These are phyloP conservation scores for Phalaenopsis equestris DNA, from an alignment of 106 monocot genomes.

Conservation along the genomic window DNA sequence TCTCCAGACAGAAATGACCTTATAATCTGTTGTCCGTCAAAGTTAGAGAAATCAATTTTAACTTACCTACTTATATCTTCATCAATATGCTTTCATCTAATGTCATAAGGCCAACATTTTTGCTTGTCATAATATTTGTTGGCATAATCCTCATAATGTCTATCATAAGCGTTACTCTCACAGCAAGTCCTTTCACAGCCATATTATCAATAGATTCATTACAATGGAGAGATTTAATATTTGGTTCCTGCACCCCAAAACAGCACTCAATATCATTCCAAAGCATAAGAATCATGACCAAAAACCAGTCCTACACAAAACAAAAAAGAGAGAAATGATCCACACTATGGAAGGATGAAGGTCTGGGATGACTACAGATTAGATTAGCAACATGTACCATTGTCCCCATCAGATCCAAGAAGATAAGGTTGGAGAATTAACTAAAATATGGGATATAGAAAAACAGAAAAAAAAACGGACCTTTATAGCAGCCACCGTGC, in stretches of 20 bases:
- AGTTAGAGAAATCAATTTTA: too few species aligned
- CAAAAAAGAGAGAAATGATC: not conserved
- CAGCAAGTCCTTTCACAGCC: too few species aligned
- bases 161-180: too few species aligned
- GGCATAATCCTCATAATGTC: too few species aligned
- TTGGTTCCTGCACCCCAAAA: too few species aligned
- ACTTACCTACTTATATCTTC: too few species aligned
- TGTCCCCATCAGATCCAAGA: not conserved
- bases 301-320: not conserved
- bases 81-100: too few species aligned
- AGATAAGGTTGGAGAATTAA: not conserved
- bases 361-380: not conserved
- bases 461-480: conserved; percentile 15
- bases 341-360: not conserved
- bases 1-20: too few species aligned
- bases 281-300: not conserved
- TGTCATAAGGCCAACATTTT: too few species aligned
- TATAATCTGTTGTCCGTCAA: too few species aligned
- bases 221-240: not conserved
- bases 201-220: not conserved
- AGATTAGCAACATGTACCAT: not conserved
- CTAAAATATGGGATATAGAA: not conserved
- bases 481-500: conserved; percentile 55
- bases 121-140: too few species aligned
- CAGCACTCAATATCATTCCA: not conserved